Evolutionary conservation across 805 yeast genomes (phyloP), one percentile per base, ranked within the genome.

Genomic region (Saturnispora mendoncae): DNA sequence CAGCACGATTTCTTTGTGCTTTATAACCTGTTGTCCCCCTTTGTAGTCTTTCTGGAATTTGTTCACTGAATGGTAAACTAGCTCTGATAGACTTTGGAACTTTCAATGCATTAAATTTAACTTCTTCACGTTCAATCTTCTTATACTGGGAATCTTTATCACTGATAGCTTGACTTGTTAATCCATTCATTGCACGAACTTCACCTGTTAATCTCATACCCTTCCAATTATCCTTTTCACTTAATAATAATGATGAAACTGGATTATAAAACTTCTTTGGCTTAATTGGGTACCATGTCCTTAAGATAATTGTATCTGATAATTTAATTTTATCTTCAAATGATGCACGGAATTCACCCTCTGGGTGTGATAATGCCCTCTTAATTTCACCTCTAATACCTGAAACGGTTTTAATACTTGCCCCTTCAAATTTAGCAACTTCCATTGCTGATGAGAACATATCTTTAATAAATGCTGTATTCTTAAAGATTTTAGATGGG

Each of bases 371-470:
- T 47, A 92, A 68, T 0, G 97, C 98, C 48, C 97, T 72, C 61
- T 92, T 92, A 53, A 92, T 90, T 61, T 92, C 97, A 62, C 99
- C 99, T 51, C 98, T 71, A 44, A 92, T 86, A 46, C 99, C 98
- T 6, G 95, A 84, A 4, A 92, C 98, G 0, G 98, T 94, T 61
- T 87, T 83, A 57, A 92, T 87, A 35, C 87, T 80, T 0, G 98
- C 98, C 44, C 99, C 99, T 66, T 92, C 98, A 57, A 92, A 92
- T 59, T 87, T 84, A 30, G 97, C 97, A 43, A 90, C 95, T 65
- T 92, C 99, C 63, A 92, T 69, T 0, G 94, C 74, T 45, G 92
- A 80, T 21, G 82, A 70, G 61, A 92, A 92, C 99, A 92, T 92
- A 55, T 90, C 97, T 64, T 86, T 90, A 56, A 92, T 81, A 60